Conservation (phyloP, 208 protist genomes). For the Blastocrithidia nonstop region DNA sequence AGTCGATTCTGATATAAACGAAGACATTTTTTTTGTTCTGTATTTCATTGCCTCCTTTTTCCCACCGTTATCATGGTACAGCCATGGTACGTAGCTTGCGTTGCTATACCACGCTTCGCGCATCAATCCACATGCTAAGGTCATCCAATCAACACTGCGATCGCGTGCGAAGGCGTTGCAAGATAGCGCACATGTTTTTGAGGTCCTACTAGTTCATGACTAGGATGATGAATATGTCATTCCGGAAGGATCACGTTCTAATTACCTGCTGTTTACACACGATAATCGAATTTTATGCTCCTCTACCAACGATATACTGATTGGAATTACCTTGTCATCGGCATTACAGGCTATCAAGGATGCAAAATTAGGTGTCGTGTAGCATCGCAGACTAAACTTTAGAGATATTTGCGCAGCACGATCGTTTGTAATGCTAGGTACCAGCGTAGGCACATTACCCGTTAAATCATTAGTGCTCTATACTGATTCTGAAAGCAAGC, state of each 20-base stretch:
- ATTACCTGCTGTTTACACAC: constrained; percentile 41
- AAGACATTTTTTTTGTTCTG: constrained; percentile 13
- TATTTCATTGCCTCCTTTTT: constrained; percentile 55
- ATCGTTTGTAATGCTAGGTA: constrained; percentile 50
- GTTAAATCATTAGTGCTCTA: constrained; percentile 44
- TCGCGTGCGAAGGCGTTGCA: constrained; percentile 24
- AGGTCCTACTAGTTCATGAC: constrained; percentile 50
- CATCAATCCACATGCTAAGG: constrained; percentile 51
- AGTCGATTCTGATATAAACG: neutral
- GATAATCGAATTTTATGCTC: constrained; percentile 40
- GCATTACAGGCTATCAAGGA: constrained; percentile 11
- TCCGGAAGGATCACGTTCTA: constrained; percentile 70
- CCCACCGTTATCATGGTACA: constrained; percentile 47
- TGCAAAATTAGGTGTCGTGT: constrained; percentile 16
- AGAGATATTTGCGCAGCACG: constrained; percentile 28
- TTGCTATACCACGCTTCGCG: constrained; percentile 51
- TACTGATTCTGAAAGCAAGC: constrained; percentile 13
- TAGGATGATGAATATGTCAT: constrained; percentile 29
- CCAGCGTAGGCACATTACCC: constrained; percentile 56
- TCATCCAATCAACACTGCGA: constrained; percentile 36
- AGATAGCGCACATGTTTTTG: constrained; percentile 15
- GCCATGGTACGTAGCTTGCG: constrained; percentile 24
- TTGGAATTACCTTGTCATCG: constrained; percentile 52
- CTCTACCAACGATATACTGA: constrained; percentile 44
- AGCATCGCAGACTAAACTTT: constrained; percentile 32